Conservation (phyloP, 495 filamentous ascomycete genomes). For the Penicillium paradoxum region DNA sequence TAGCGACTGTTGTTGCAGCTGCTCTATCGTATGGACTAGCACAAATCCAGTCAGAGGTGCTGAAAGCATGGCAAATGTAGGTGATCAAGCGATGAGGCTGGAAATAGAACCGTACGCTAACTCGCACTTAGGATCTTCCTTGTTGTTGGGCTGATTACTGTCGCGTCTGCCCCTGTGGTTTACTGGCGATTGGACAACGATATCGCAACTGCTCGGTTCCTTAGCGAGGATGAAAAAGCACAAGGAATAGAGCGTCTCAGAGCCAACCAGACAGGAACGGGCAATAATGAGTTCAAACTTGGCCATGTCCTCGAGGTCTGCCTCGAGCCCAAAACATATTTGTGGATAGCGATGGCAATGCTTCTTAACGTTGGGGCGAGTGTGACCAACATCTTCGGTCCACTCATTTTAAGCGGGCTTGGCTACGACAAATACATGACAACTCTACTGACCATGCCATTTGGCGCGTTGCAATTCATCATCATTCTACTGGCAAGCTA, state of each 20-base stretch:
- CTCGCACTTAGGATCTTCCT: constrained; percentile 34
- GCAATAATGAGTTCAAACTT: constrained; percentile 42
- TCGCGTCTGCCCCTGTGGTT: constrained; percentile 37
- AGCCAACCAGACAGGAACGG: constrained; percentile 57
- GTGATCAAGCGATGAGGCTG: not conserved
- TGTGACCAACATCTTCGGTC: constrained; percentile 56
- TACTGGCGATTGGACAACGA: constrained; percentile 46
- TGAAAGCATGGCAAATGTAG: constrained; percentile 61
- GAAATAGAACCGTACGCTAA: not conserved
- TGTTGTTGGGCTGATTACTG: constrained; percentile 46
- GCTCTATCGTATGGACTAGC: constrained; percentile 48
- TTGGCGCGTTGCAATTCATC: constrained; percentile 43
- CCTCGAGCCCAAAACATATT: constrained; percentile 46
- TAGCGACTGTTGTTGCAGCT: constrained; percentile 45
- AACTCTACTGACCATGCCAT: constrained; percentile 47
- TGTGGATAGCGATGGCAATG: constrained; percentile 49
- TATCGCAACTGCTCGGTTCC: constrained; percentile 52
- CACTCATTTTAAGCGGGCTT: constrained; percentile 56
- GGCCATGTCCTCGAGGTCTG: constrained; percentile 43
- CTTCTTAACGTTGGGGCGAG: constrained; percentile 58
- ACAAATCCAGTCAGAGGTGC: constrained; percentile 45
- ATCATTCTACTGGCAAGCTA: constrained; percentile 41
- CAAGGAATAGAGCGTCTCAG: constrained; percentile 59
- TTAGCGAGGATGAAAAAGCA: constrained; percentile 52
- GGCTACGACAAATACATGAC: constrained; percentile 54